Evolutionary conservation across 768 basidiomycete genomes (phyloP).

Genomic region (Russula brevipes): DNA sequence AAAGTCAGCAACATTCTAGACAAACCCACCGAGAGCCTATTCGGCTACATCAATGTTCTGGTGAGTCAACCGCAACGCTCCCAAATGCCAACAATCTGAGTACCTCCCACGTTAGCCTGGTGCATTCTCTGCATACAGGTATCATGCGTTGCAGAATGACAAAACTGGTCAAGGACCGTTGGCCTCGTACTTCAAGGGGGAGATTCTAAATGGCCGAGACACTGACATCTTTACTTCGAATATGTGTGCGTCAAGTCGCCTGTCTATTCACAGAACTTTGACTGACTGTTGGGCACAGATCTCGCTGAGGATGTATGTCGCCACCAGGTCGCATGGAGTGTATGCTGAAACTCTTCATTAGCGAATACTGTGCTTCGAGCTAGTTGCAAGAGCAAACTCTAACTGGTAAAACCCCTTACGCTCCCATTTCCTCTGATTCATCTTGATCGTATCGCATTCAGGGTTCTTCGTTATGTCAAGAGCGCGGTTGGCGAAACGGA

Average conservation of each 20-base stretch:
- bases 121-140: conserved; percentile 89
- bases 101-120: conserved; percentile 53
- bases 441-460: conserved; percentile 32
- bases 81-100: not conserved
- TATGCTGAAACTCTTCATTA: conserved; percentile 35
- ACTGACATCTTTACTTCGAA: conserved; percentile 94
- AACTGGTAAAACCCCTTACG: conserved; percentile 54
- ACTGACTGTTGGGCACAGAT: conserved; percentile 40
- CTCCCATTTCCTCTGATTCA: conserved; percentile 25
- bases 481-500: conserved; percentile 91
- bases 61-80: conserved; percentile 35
- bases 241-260: conserved; percentile 62
- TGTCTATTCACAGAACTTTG: not conserved
- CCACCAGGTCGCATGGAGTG: conserved; percentile 1
- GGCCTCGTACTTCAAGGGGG: conserved; percentile 97
- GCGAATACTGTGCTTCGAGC: conserved; percentile 80
- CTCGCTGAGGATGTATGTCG: conserved; percentile 78
- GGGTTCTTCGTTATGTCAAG: conserved; percentile 96
- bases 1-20: conserved; percentile 88
- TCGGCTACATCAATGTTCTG: conserved; percentile 95
- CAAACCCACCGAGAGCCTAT: conserved; percentile 82
- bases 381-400: conserved; percentile 72
- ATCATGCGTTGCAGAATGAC: conserved; percentile 87
- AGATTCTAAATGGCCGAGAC: conserved; percentile 74
- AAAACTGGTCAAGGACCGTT: conserved; percentile 77